Evolutionary conservation across 2,329 filamentous ascomycete genomes (phyloP).

Genomic region (Orbilia oligospora): DNA sequence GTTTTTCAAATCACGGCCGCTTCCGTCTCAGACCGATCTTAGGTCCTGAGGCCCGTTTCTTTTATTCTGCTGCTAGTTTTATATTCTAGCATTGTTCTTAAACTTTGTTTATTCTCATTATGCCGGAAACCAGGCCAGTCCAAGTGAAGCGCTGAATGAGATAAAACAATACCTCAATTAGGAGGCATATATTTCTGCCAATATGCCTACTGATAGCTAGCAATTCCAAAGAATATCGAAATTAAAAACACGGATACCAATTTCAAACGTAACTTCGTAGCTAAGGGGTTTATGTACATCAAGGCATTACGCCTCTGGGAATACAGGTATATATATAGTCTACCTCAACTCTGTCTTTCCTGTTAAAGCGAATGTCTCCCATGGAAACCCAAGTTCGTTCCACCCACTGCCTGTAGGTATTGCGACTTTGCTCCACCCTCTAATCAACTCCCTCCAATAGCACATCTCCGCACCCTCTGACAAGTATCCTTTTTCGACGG

Average conservation of each 20-base stretch:
- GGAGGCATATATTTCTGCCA: not conserved
- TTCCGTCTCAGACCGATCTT: not conserved
- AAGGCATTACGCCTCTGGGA: not conserved
- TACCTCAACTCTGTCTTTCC: slow-evolving; percentile 22
- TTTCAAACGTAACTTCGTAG: slow-evolving; percentile 5
- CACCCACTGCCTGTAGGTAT: slow-evolving; percentile 65
- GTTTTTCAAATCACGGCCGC: too few species aligned
- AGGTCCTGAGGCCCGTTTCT: not conserved
- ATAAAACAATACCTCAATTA: not conserved
- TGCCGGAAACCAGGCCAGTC: too few species aligned
- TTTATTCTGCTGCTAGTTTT: not conserved
- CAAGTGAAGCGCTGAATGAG: too few species aligned
- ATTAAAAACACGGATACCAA: not conserved
- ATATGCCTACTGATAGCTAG: not conserved
- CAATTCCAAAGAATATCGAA: not conserved
- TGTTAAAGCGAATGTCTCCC: slow-evolving; percentile 47
- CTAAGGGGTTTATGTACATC: slow-evolving; percentile 6
- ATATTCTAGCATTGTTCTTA: not conserved
- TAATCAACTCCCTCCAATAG: slow-evolving; percentile 71
- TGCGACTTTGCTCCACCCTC: slow-evolving; percentile 70
- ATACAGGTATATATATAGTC: not conserved
- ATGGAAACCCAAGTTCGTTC: slow-evolving; percentile 48
- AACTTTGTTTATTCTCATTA: not conserved
- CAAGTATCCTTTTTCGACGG: slow-evolving; percentile 69
- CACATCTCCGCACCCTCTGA: slow-evolving; percentile 71